Conservation (phyloP, 306 rosid genomes). For the Pterocarpus santalinus region DNA sequence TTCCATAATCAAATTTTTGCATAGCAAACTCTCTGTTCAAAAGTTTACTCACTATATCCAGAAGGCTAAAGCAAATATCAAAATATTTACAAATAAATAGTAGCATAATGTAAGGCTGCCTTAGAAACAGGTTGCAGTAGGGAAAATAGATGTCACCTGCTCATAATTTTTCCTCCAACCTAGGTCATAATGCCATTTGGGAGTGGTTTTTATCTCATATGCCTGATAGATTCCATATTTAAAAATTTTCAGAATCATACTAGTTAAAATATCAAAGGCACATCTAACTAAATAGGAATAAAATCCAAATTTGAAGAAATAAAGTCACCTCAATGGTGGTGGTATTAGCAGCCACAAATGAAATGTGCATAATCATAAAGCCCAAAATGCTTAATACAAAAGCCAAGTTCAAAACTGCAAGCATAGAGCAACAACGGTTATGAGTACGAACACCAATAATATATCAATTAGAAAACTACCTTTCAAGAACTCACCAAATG, state of each 20-base stretch:
- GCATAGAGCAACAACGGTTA: conserved; percentile 32
- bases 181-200: conserved; percentile 72
- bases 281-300: not conserved
- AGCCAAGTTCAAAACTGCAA: conserved; percentile 75
- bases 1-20: not conserved
- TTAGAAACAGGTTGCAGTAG: not conserved
- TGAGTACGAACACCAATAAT: conserved; percentile 11
- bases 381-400: conserved; percentile 73
- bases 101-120: conserved; percentile 4
- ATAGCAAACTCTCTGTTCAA: not conserved
- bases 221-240: conserved; percentile 55
- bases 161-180: conserved; percentile 72
- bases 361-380: conserved; percentile 73
- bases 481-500: conserved; percentile 67
- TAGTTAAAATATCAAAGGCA: conserved; percentile 28
- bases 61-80: not conserved
- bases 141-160: conserved; percentile 61
- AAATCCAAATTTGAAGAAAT: conserved; percentile 13
- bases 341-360: conserved; percentile 68
- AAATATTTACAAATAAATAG: not conserved
- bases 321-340: conserved; percentile 76
- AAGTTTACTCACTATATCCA: not conserved
- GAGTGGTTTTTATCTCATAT: conserved; percentile 62
- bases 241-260: conserved; percentile 36
- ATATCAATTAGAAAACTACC: conserved; percentile 8